Percentiles rank a stretch among this genome's conserved stretches.
These are phyloP conservation scores for Diaporthe vaccinii DNA, from an alignment of 2,329 filamentous ascomycete species.

Conservation along the genomic window DNA sequence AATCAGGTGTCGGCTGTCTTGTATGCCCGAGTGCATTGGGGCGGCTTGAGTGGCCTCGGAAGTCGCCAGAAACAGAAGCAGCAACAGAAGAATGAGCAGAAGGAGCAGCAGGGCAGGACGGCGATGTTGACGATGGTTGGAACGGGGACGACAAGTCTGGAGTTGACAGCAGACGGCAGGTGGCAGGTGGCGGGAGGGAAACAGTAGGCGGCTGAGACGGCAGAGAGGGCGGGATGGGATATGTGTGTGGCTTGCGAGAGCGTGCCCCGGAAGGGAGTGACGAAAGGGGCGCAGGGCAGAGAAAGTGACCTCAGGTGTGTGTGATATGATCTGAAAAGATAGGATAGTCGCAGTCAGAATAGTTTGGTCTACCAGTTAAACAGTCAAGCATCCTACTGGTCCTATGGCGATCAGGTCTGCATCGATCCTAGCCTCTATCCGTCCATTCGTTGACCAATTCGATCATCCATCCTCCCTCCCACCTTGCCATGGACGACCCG, in stretches of 20 bases:
- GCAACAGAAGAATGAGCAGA: not conserved
- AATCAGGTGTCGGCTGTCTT: not conserved
- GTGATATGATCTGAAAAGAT: not conserved
- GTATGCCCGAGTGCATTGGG: not conserved
- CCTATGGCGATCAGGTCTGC: constrained; percentile 9
- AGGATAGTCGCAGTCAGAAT: not conserved
- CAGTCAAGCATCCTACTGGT: not conserved
- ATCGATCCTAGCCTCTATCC: constrained; percentile 5
- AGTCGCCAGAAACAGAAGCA: not conserved
- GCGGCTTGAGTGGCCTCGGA: not conserved
- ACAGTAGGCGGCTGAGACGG: constrained; percentile 4
- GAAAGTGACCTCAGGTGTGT: not conserved
- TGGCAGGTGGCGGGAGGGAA: not conserved
- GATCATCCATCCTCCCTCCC: not conserved
- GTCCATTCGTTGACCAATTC: not conserved
- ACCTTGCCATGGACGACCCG: not conserved
- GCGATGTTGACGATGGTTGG: not conserved
- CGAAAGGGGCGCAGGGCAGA: constrained; percentile 20
- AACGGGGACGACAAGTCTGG: not conserved
- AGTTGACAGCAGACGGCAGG: not conserved
- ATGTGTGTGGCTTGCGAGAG: not conserved
- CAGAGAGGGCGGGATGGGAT: not conserved
- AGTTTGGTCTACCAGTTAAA: not conserved
- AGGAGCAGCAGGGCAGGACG: not conserved
- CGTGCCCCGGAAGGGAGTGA: not conserved